Evolutionary conservation across 176 grass and related monocot species (phyloP).

Genomic region (Cenchrus americanus): DNA sequence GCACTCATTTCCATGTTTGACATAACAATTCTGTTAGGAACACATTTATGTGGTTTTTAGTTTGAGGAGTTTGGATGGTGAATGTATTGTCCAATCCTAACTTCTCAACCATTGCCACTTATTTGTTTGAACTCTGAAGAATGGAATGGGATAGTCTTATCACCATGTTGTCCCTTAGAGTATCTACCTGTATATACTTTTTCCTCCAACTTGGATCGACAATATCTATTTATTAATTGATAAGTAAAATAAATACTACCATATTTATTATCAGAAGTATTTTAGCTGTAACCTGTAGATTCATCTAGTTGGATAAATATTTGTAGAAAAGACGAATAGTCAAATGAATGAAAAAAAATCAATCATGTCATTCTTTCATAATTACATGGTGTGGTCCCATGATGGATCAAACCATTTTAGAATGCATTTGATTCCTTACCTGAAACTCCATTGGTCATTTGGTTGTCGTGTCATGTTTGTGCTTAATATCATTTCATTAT

Average conservation of each 20-base stretch:
- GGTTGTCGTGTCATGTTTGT: not conserved
- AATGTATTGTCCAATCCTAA: not conserved
- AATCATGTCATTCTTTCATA: not conserved
- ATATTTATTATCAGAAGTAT: no score
- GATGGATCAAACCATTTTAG: not conserved
- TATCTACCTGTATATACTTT: no score
- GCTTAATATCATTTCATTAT: no score
- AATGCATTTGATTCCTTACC: not conserved
- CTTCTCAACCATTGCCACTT: not conserved
- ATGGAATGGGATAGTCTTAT: not conserved
- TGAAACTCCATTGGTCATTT: not conserved
- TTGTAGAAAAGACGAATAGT: no score
- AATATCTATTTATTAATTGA: no score
- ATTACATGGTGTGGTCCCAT: not conserved
- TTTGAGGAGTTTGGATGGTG: not conserved
- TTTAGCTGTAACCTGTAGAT: no score
- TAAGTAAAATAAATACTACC: no score
- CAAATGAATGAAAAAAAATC: no score
- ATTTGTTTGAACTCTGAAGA: not conserved
- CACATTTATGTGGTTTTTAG: not conserved
- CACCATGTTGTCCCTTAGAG: not conserved
- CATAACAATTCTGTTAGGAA: not conserved
- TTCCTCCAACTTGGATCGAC: no score
- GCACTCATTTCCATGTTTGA: not conserved
- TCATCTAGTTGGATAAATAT: no score